phyloP scores from a whole-genome alignment of 1,284 basidiomycete species.

The Moesziomyces antarcticus region DNA sequence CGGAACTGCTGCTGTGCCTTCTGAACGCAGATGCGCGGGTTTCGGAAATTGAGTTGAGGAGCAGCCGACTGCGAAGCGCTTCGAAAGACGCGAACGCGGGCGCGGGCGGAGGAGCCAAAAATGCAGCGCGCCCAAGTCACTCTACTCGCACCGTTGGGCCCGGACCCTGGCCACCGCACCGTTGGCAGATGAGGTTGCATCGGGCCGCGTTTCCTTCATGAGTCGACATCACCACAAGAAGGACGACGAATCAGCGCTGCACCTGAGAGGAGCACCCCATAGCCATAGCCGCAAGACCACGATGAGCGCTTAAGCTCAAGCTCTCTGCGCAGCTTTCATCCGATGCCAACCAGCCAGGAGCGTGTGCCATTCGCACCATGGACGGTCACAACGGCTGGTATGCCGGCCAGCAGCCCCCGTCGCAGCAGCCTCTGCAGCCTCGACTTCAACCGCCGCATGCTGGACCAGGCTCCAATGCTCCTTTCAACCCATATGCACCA shows the following conservation, averaged over 20 bases:
- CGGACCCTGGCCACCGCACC: too few relatives aligned
- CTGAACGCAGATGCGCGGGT: background rate
- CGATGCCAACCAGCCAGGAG: background rate
- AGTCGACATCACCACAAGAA: too few relatives aligned
- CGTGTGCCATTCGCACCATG: conserved; percentile 6
- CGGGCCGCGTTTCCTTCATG: too few relatives aligned
- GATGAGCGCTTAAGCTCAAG: background rate
- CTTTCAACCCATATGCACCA: background rate
- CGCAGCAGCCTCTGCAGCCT: conserved; percentile 5
- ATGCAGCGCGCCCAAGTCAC: too few relatives aligned
- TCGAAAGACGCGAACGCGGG: too few relatives aligned
- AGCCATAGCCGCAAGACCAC: background rate
- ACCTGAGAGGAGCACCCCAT: too few relatives aligned
- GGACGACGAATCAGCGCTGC: too few relatives aligned
- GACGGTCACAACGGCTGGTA: conserved; percentile 34
- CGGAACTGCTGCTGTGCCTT: background rate
- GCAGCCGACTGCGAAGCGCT: too few relatives aligned
- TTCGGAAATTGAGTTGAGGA: too few relatives aligned
- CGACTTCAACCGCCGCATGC: conserved; percentile 11
- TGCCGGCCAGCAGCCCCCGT: conserved; percentile 12
- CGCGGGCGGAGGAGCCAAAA: too few relatives aligned
- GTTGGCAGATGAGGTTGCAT: too few relatives aligned
- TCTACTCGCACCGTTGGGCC: too few relatives aligned
- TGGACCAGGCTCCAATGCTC: background rate
- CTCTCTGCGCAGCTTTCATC: conserved; percentile 2